phyloP scores from a whole-genome alignment of 495 filamentous ascomycete genomes.

The Apiosordaria backusii region DNA sequence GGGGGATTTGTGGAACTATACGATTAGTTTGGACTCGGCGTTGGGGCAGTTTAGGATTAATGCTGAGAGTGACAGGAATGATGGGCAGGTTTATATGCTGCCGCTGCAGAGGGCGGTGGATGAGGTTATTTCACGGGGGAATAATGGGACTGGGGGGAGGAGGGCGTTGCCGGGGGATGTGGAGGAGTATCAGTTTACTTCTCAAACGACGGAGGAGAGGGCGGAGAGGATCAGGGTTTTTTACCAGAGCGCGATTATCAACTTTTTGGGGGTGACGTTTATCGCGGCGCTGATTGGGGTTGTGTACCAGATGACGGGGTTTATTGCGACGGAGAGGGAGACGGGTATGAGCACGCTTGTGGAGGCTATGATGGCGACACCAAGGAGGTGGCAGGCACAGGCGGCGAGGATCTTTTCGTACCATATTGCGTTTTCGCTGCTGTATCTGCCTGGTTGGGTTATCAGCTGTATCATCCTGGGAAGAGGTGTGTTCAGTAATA shows the following conservation, averaged over 20 bases:
- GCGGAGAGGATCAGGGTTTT: slow-evolving; percentile 55
- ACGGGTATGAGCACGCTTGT: slow-evolving; percentile 73
- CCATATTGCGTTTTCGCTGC: slow-evolving; percentile 62
- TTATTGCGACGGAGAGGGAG: slow-evolving; percentile 74
- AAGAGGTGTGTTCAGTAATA: slow-evolving; percentile 58
- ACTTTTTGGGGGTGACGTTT: slow-evolving; percentile 64
- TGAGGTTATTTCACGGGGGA: slow-evolving; percentile 54
- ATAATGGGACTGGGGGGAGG: slow-evolving; percentile 21
- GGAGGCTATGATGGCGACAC: slow-evolving; percentile 77
- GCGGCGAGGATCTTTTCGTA: slow-evolving; percentile 62
- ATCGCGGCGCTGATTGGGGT: slow-evolving; percentile 66
- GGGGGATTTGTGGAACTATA: slow-evolving; percentile 77
- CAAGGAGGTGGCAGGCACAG: slow-evolving; percentile 62
- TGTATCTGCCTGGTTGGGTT: slow-evolving; percentile 71
- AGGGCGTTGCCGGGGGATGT: slow-evolving; percentile 43
- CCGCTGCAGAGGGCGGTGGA: slow-evolving; percentile 78
- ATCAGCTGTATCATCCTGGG: slow-evolving; percentile 60
- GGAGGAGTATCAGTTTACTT: slow-evolving; percentile 71
- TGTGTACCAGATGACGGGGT: slow-evolving; percentile 71
- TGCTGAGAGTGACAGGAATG: slow-evolving; percentile 56
- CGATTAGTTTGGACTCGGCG: slow-evolving; percentile 65
- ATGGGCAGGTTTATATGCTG: slow-evolving; percentile 67
- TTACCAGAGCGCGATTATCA: slow-evolving; percentile 67
- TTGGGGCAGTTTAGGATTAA: slow-evolving; percentile 56
- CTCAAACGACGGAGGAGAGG: slow-evolving; percentile 59